Conservation (phyloP, 306 rosid genomes). For the Begonia loranthoides region DNA sequence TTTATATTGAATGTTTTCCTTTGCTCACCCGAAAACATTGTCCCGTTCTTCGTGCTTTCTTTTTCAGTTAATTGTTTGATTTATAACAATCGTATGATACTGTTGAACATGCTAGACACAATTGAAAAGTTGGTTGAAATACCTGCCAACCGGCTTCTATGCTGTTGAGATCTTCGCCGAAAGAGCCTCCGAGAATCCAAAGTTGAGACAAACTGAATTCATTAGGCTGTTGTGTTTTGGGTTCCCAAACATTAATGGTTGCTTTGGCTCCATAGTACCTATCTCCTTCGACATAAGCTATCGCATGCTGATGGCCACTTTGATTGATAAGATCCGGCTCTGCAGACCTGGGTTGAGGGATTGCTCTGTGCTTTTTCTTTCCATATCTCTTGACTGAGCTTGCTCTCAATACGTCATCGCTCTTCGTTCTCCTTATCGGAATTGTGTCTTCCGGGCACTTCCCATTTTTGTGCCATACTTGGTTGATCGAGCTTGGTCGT, state of each 20-base stretch:
- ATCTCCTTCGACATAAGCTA: constrained; percentile 90
- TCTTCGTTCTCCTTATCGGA: constrained; percentile 73
- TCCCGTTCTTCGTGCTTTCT: no score
- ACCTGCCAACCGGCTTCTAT: constrained; percentile 99
- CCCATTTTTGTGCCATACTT: constrained; percentile 78
- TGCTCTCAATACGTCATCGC: constrained; percentile 81
- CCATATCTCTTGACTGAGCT: constrained; percentile 82
- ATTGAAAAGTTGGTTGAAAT: background rate
- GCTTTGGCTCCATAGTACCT: constrained; percentile 93
- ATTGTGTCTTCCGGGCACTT: constrained; percentile 75
- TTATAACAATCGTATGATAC: no score
- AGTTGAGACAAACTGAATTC: constrained; percentile 98
- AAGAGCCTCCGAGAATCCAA: constrained; percentile 92
- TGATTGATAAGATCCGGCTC: constrained; percentile 83
- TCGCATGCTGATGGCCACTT: constrained; percentile 99
- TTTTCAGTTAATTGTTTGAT: no score
- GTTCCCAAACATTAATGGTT: constrained; percentile 96
- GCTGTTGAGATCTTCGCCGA: constrained; percentile 96
- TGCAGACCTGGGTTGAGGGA: constrained; percentile 85
- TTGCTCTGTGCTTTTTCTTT: constrained; percentile 67
- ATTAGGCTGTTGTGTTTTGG: constrained; percentile 78
- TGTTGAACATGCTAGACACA: no score
- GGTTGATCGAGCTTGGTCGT: constrained; percentile 35
- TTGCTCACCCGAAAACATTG: no score
- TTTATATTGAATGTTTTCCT: no score